Evolutionary conservation across 768 basidiomycete species (phyloP), one percentile per base, ranked within the genome.

Genomic region (Russula foetens): DNA sequence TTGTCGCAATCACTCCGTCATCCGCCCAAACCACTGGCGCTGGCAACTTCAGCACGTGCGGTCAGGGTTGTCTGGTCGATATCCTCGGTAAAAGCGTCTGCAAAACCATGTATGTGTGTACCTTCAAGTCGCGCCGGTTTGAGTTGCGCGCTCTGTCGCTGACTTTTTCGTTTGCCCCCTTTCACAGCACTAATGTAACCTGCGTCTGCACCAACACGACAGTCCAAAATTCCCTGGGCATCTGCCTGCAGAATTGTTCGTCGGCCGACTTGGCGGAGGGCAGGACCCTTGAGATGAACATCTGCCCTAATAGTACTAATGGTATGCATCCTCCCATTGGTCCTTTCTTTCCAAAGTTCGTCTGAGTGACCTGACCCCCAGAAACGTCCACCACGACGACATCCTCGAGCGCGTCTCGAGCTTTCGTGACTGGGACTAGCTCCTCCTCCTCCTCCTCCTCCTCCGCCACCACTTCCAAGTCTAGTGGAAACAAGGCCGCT

Each of bases 231-330:
- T 65, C 67, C 6, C 72, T 74, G 2, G 7, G 0, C 0, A 1
- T 38, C 7, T 81, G 79, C 64, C 68, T 81, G 26, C 2, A 41
- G 35, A 72, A 66, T 43, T 81, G 79, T 62, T 66, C 75, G 0
- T 0, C 69, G 0, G 38, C 53, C 0, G 79, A 79, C 8, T 0
- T 65, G 1, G 2, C 53, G 0, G n/a, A 69, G 0, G 79, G 76
- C 0, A 0, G n/a, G 5, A 51, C 55, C 11, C 68, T 77, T 45
- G 72, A 78, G 61, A 2, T 38, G n/a, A n/a, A n/a, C n/a, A n/a
- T n/a, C n/a, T n/a, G n/a, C 77, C 78, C 67, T 71, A 56, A 19
- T 51, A 35, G 67, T 67, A 11, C 12, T 1, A 56, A 47, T 14
- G 45, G 59, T 56, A 23, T 29, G 1, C 21, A 12, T 35, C 31